Evolutionary conservation across 108 stramenopile species (phyloP).

Genomic region (Fragilaria radians): DNA sequence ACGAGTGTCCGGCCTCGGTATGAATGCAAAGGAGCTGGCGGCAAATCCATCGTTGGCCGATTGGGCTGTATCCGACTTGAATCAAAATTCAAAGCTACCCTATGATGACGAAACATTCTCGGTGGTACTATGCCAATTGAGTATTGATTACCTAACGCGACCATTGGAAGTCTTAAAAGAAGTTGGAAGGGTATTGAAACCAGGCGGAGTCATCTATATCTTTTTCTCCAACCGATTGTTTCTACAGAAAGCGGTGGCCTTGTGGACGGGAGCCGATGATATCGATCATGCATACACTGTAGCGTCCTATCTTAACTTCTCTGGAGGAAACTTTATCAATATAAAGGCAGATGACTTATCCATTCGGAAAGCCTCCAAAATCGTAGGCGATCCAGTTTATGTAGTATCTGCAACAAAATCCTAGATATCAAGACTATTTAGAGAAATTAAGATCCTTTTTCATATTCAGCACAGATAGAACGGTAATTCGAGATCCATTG

Average conservation of each 20-base stretch:
- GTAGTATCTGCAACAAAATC: constrained; percentile 62
- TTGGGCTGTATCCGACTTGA: constrained; percentile 70
- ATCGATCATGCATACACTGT: constrained; percentile 88
- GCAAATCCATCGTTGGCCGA: constrained; percentile 62
- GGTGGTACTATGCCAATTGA: constrained; percentile 83
- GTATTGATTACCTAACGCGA: constrained; percentile 86
- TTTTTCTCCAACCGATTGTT: constrained; percentile 93
- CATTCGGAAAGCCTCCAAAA: constrained; percentile 42
- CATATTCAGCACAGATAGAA: background rate
- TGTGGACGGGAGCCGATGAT: constrained; percentile 89
- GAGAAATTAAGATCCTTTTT: background rate
- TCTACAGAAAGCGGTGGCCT: constrained; percentile 66
- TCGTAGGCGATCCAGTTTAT: constrained; percentile 78
- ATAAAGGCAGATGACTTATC: constrained; percentile 79
- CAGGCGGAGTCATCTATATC: constrained; percentile 79
- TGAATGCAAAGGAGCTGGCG: constrained; percentile 75
- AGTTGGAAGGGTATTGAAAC: constrained; percentile 72
- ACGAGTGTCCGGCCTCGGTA: constrained; percentile 67
- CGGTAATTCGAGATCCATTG: background rate
- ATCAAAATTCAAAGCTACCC: constrained; percentile 65
- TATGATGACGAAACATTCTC: constrained; percentile 78
- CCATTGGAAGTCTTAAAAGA: constrained; percentile 85
- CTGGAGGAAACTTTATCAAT: constrained; percentile 32
- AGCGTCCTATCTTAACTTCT: constrained; percentile 61
- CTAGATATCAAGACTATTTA: constrained; percentile 2